Evolutionary conservation across 257 asterid species (phyloP).

Genomic region (Anisodus tanguticus): DNA sequence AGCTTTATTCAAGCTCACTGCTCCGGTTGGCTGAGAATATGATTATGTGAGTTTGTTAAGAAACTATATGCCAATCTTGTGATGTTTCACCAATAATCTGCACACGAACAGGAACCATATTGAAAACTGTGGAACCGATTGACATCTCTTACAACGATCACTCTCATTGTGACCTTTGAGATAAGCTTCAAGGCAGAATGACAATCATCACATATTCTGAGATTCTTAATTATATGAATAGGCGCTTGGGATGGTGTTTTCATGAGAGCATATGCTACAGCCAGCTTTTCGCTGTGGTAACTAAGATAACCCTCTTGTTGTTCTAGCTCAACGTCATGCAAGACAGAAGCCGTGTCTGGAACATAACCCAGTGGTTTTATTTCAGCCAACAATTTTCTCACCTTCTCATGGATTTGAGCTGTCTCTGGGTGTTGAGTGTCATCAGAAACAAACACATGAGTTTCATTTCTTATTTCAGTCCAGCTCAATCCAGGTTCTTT

Average conservation of each 20-base stretch:
- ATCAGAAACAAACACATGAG: conserved; percentile 70
- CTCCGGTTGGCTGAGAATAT: conserved; percentile 19
- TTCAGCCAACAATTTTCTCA: conserved; percentile 58
- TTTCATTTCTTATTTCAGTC: conserved; percentile 70
- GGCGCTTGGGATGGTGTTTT: conserved; percentile 70
- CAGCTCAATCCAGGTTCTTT: conserved; percentile 97
- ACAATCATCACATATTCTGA: conserved; percentile 88
- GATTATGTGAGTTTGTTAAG: conserved; percentile 16
- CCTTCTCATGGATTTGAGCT: conserved; percentile 56
- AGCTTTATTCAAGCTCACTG: conserved; percentile 20
- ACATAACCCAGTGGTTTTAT: conserved; percentile 68
- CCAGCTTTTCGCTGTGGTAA: conserved; percentile 88
- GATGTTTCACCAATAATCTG: conserved; percentile 69
- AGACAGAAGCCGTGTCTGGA: conserved; percentile 57
- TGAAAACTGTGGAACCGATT: conserved; percentile 71
- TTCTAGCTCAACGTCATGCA: conserved; percentile 85
- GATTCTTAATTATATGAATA: conserved; percentile 70
- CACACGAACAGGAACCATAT: conserved; percentile 74
- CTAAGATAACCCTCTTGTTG: conserved; percentile 69
- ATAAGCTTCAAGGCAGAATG: conserved; percentile 74
- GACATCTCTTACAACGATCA: conserved; percentile 68
- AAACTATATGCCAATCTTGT: background rate
- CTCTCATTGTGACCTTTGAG: conserved; percentile 61
- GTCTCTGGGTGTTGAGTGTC: conserved; percentile 63
- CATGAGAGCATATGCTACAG: conserved; percentile 83